A percentile compares a stretch with the other conserved stretches of the same genome.
Evolutionary conservation across 495 filamentous ascomycete species (phyloP).

Genomic region (Xylaria palmicola): DNA sequence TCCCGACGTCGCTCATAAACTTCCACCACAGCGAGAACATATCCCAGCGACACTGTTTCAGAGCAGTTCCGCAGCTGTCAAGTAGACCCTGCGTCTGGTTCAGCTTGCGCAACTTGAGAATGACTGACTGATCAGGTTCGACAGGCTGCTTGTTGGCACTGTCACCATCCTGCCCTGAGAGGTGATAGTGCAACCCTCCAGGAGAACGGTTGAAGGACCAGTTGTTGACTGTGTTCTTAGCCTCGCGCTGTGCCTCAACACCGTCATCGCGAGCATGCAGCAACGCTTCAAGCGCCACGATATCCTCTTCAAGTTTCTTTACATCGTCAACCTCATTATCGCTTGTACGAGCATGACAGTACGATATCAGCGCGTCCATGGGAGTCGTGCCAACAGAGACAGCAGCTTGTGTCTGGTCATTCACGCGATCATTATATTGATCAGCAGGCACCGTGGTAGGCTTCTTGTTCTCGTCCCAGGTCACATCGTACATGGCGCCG

Average conservation of each 20-base stretch:
- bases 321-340: constrained; percentile 1
- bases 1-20: constrained; percentile 17
- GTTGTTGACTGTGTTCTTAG: constrained; percentile 34
- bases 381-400: constrained; percentile 48
- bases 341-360: constrained; percentile 22
- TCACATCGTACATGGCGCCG: constrained; percentile 47
- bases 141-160: background rate
- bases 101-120: constrained; percentile 19
- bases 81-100: constrained; percentile 25
- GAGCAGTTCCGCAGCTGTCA: constrained; percentile 14
- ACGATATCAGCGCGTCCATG: constrained; percentile 46
- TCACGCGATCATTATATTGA: constrained; percentile 15
- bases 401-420: constrained; percentile 20
- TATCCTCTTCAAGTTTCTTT: constrained; percentile 23
- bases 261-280: constrained; percentile 34
- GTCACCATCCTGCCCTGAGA: constrained; percentile 12
- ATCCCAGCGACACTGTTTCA: constrained; percentile 33
- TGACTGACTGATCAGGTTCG: constrained; percentile 6
- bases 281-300: constrained; percentile 26
- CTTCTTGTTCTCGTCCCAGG: constrained; percentile 29
- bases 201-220: constrained; percentile 25
- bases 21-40: constrained; percentile 45
- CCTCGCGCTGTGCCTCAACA: constrained; percentile 34
- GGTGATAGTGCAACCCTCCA: constrained; percentile 33
- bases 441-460: constrained; percentile 37